These are phyloP conservation scores for Aspergillus avenaceus DNA, from an alignment of 495 filamentous ascomycete species.

Conservation along the genomic window DNA sequence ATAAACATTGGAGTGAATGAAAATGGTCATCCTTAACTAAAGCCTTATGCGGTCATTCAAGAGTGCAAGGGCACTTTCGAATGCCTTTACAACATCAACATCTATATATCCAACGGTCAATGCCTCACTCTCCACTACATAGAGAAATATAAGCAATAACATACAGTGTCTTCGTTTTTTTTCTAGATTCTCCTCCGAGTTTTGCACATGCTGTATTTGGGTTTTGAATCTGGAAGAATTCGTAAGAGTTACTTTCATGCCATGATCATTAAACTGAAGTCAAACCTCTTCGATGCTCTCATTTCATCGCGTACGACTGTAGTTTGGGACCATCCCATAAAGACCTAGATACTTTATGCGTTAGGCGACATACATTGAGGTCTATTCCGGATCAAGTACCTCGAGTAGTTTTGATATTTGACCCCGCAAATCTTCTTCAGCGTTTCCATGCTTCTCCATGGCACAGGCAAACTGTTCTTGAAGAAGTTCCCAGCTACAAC, in stretches of 20 bases:
- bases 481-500: slow-evolving; percentile 66
- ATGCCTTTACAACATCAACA: slow-evolving; percentile 71
- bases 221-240: slow-evolving; percentile 60
- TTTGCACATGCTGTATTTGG: slow-evolving; percentile 66
- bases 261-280: background rate
- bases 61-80: slow-evolving; percentile 71
- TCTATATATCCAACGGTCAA: slow-evolving; percentile 45
- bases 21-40: slow-evolving; percentile 7
- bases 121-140: background rate
- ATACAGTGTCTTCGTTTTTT: slow-evolving; percentile 73
- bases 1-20: background rate
- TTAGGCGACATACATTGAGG: background rate
- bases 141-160: slow-evolving; percentile 18
- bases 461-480: slow-evolving; percentile 57
- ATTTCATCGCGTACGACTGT: slow-evolving; percentile 64
- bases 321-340: slow-evolving; percentile 64
- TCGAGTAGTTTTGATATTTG: slow-evolving; percentile 62
- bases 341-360: slow-evolving; percentile 51
- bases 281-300: slow-evolving; percentile 62
- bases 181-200: slow-evolving; percentile 61
- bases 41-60: slow-evolving; percentile 40
- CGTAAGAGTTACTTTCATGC: background rate
- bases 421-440: slow-evolving; percentile 57
- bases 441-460: slow-evolving; percentile 52
- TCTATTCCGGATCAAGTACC: slow-evolving; percentile 29